Percentiles rank a stretch among this genome's conserved stretches.
phyloP scores from a whole-genome alignment of 2,329 filamentous ascomycete species.

The Whalleya microplaca region DNA sequence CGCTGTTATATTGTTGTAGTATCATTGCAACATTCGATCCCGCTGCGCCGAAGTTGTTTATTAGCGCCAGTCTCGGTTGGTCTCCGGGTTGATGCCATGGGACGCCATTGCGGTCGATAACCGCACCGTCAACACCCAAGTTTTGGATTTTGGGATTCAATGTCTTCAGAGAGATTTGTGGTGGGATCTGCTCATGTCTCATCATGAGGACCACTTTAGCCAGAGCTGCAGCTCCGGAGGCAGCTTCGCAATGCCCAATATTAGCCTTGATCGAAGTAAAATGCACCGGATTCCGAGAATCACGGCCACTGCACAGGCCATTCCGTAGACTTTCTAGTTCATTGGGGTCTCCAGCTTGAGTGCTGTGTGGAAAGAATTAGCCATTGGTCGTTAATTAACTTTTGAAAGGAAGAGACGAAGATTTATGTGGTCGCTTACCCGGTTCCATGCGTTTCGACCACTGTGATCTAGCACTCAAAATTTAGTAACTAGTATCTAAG shows the following conservation, averaged over 20 bases:
- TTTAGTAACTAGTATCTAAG: no score
- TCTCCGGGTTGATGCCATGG: constrained; percentile 4
- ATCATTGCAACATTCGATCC: constrained; percentile 22
- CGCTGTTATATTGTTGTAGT: constrained; percentile 10
- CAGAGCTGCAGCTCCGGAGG: constrained; percentile 17
- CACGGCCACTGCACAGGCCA: constrained; percentile 4
- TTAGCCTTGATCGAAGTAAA: constrained; percentile 23
- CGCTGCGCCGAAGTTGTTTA: constrained; percentile 25
- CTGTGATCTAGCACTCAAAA: not conserved
- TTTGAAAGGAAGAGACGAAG: not conserved
- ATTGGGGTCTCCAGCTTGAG: constrained; percentile 20
- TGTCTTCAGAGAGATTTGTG: constrained; percentile 14
- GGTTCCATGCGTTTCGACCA: constrained; percentile 17
- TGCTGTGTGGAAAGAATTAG: not conserved
- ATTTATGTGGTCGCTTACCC: not conserved
- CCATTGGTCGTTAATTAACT: not conserved
- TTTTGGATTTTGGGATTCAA: constrained; percentile 16
- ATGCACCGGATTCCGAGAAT: constrained; percentile 4
- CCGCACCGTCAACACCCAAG: constrained; percentile 7
- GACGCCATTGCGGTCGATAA: constrained; percentile 5
- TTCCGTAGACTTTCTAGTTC: constrained; percentile 15
- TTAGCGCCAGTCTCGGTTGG: constrained; percentile 6
- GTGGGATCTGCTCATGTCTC: constrained; percentile 13
- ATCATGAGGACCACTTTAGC: constrained; percentile 21
- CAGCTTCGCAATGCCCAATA: constrained; percentile 20